Evolutionary conservation across 2,329 filamentous ascomycete genomes (phyloP).

Genomic region (Fusarium humuli): DNA sequence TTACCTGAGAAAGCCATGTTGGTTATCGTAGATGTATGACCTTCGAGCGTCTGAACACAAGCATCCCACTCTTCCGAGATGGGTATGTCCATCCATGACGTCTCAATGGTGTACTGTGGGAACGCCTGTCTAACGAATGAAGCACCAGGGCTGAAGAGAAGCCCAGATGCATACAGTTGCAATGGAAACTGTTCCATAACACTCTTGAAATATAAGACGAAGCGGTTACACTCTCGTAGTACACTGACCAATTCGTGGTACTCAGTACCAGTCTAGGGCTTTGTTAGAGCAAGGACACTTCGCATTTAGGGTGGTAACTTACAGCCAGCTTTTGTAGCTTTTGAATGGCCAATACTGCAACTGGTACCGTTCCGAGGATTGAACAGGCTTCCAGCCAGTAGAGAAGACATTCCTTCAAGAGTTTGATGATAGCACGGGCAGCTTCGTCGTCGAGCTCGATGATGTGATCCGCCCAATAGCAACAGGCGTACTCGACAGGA

Average conservation of each 20-base stretch:
- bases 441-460: background rate
- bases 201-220: background rate
- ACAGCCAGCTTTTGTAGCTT: background rate
- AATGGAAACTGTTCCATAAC: background rate
- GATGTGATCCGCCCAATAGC: background rate
- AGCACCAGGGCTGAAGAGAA: background rate
- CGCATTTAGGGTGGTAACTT: background rate
- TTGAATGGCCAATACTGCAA: background rate
- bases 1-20: background rate
- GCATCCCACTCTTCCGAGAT: background rate
- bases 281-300: background rate
- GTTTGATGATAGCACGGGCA: background rate
- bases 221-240: background rate
- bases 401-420: background rate
- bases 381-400: background rate
- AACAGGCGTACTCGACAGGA: background rate
- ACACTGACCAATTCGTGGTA: background rate
- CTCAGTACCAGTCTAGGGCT: background rate
- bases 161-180: background rate
- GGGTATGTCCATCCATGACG: background rate
- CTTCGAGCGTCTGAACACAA: background rate
- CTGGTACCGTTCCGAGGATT: fast-evolving
- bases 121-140: background rate
- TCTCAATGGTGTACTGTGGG: background rate
- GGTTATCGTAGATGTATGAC: background rate